Evolutionary conservation across 1,284 basidiomycete genomes (phyloP).

Genomic region (Flammula alnicola): DNA sequence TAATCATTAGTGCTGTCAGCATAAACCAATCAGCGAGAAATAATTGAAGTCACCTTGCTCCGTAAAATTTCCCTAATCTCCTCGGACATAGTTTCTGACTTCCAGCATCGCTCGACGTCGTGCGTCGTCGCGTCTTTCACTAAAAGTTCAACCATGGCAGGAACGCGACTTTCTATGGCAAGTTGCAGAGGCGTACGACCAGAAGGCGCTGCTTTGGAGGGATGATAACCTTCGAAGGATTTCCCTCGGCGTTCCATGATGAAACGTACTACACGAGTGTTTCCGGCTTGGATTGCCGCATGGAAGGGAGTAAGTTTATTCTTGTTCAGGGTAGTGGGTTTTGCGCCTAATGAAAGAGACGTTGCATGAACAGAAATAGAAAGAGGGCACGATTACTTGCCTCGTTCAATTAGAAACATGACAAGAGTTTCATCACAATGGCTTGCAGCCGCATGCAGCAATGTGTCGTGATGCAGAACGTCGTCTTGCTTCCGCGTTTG

Average conservation of each 20-base stretch:
- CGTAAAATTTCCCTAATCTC: constrained; percentile 31
- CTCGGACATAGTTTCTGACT: constrained; percentile 19
- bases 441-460: constrained; percentile 40
- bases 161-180: constrained; percentile 35
- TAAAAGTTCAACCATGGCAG: constrained; percentile 36
- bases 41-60: constrained; percentile 30
- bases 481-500: constrained; percentile 27
- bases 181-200: constrained; percentile 42
- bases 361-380: constrained; percentile 4
- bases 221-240: constrained; percentile 36
- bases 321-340: constrained; percentile 33
- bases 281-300: constrained; percentile 35
- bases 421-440: constrained; percentile 34
- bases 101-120: constrained; percentile 39
- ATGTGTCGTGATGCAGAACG: constrained; percentile 29
- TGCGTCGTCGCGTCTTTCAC: constrained; percentile 43
- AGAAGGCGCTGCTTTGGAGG: constrained; percentile 38
- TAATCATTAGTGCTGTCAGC: constrained; percentile 2
- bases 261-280: constrained; percentile 34
- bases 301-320: constrained; percentile 40
- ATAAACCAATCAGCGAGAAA: neutral
- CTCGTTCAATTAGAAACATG: constrained; percentile 39
- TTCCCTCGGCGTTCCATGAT: constrained; percentile 35
- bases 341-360: constrained; percentile 30
- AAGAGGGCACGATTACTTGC: constrained; percentile 21